Base-by-base conservation (phyloP, 2,329 filamentous ascomycete species). In the Zymoseptoria brevis region DNA sequence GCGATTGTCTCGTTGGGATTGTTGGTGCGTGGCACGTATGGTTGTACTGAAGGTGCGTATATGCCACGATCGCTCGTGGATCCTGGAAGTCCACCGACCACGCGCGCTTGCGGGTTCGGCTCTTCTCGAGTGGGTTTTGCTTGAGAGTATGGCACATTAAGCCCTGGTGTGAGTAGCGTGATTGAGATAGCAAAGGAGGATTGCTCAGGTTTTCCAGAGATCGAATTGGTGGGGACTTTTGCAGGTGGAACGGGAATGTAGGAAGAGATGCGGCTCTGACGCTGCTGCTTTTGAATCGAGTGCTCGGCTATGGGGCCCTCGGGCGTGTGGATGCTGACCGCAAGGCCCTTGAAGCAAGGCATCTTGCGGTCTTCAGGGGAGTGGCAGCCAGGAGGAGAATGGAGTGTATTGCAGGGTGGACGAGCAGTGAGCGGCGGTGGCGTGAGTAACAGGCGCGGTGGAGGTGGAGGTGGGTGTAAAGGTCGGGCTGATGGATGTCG, bases 301-400 rank as follows among this genome's bases (percentile, higher is more conserved):
- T 96, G 87, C 77, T 99, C 94, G 63, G 91, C 82, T 66, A 99
- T 85, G 66, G 94, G 92, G 51, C 85, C 85, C 67, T 83, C 81
- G 67, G 90, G 83, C 51, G 84, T 86, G 79, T 99, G 94, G 75
- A 97, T 95, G 83, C 90, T 96, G 74, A 97, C 93, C 70, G 94
- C 93, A 78, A 99, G 91, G 77, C 94, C 94, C 81, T 97, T 96
- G 81, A 97, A 99, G 85, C 92, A 97, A 80, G 94, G 94, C 94
- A 89, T 89, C 67, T 65, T 73, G 67, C 66, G 68, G 68, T 67
- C 67, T 56, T 53, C 51, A 53, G 13, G 29, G 19, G 21, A 29
- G 13, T 45, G 35, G 16, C 13, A 45, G 35, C 35, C 35, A 45
- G 35, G 35, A 45, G 35, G 35, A 45, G 35, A 16, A 45, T n/a